Evolutionary conservation across 2,329 filamentous ascomycete species (phyloP).

Genomic region (Colletotrichum phormii): DNA sequence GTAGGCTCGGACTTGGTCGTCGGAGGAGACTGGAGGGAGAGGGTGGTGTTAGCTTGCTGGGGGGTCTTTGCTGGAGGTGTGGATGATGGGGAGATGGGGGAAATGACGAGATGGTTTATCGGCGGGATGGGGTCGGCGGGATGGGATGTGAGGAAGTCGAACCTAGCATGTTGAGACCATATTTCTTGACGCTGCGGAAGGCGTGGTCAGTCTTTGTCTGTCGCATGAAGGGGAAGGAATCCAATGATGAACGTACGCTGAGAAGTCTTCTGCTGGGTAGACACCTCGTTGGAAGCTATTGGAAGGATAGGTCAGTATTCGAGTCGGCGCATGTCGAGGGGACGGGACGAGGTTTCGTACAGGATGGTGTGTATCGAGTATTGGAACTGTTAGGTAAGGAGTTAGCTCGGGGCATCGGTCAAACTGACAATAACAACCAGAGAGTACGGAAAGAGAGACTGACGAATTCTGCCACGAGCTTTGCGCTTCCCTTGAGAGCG

Average conservation of each 20-base stretch:
- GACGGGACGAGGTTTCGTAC: constrained; percentile 57
- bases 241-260: constrained; percentile 69
- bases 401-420: constrained; percentile 35
- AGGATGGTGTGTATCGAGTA: constrained; percentile 98
- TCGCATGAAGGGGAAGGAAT: neutral
- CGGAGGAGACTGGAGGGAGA: constrained; percentile 76
- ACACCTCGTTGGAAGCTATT: constrained; percentile 84
- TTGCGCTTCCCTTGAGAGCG: constrained; percentile 84
- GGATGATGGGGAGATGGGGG: no score
- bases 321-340: neutral
- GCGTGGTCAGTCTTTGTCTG: neutral
- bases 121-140: no score
- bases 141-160: constrained; percentile 40
- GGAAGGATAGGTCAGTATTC: constrained; percentile 26
- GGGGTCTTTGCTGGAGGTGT: neutral
- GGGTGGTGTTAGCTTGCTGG: neutral
- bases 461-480: constrained; percentile 95
- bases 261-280: constrained; percentile 96
- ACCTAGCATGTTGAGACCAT: constrained; percentile 97
- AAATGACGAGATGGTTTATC: no score
- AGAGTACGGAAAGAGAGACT: constrained; percentile 49
- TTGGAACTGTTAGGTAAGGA: constrained; percentile 74
- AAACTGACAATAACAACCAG: neutral
- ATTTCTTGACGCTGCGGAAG: constrained; percentile 83
- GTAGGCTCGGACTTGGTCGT: constrained; percentile 98